A percentile compares a stretch with the other conserved stretches of the same genome.
These are phyloP conservation scores for Penicillium vulpinum DNA, from an alignment of 2,329 filamentous ascomycete genomes.

Conservation along the genomic window DNA sequence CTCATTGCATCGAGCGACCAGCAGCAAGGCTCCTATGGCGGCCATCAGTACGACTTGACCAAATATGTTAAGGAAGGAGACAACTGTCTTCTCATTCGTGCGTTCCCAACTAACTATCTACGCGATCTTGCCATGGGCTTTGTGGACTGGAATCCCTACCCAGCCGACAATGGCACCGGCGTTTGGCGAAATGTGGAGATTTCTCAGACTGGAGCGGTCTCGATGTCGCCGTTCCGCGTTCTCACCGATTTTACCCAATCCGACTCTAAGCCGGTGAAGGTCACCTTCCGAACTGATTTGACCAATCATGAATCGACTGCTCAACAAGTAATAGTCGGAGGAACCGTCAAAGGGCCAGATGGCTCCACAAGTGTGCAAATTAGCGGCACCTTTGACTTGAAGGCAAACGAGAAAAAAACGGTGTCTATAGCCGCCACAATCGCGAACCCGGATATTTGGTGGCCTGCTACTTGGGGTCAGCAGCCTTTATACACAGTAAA, in stretches of 20 bases:
- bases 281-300: constrained; percentile 44
- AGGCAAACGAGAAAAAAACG: constrained; percentile 41
- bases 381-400: constrained; percentile 39
- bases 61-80: constrained; percentile 34
- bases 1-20: constrained; percentile 50
- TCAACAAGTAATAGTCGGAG: constrained; percentile 23
- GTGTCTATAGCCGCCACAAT: constrained; percentile 44
- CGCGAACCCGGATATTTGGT: constrained; percentile 57
- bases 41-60: constrained; percentile 58
- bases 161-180: constrained; percentile 63
- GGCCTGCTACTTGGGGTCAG: constrained; percentile 60
- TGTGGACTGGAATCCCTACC: constrained; percentile 63
- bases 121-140: constrained; percentile 61
- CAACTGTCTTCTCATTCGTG: constrained; percentile 57
- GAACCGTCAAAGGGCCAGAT: constrained; percentile 20
- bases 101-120: constrained; percentile 60
- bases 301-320: constrained; percentile 31
- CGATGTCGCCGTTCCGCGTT: constrained; percentile 48
- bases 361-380: constrained; percentile 22
- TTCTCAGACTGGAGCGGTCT: constrained; percentile 55
- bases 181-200: constrained; percentile 62
- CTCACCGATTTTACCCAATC: constrained; percentile 44
- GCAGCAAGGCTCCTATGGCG: constrained; percentile 60
- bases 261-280: constrained; percentile 39
- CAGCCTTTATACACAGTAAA: constrained; percentile 54